A percentile compares a stretch with the other conserved stretches of the same genome.
phyloP scores from a whole-genome alignment of 2,329 filamentous ascomycete species.

The Tolypocladium tundrense region DNA sequence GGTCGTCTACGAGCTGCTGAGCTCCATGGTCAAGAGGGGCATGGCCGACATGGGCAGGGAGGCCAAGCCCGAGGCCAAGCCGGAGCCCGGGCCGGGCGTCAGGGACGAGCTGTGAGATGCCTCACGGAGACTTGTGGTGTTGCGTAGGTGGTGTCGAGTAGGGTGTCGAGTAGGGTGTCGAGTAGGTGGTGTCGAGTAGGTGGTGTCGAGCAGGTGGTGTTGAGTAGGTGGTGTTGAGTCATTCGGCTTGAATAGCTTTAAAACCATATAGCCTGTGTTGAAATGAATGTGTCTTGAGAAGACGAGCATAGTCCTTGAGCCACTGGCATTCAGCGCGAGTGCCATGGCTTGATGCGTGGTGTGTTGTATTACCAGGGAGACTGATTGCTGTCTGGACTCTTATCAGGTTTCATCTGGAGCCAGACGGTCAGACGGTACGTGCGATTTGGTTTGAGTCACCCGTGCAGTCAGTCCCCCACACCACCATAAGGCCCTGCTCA shows the following conservation, averaged over 20 bases:
- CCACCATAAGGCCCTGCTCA: neutral
- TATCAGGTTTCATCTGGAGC: neutral
- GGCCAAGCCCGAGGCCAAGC: slow-evolving; percentile 26
- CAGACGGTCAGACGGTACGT: neutral
- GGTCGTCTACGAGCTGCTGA: slow-evolving; percentile 78
- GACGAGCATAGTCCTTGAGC: neutral
- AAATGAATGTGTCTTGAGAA: neutral
- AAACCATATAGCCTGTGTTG: neutral
- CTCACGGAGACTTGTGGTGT: neutral
- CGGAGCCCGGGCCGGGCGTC: slow-evolving; percentile 17
- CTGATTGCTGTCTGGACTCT: neutral
- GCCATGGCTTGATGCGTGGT: neutral
- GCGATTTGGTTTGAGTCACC: neutral
- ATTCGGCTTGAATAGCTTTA: neutral
- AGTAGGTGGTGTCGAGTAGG: neutral
- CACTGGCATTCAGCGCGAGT: neutral
- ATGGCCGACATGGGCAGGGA: slow-evolving; percentile 31
- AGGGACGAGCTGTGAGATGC: slow-evolving; percentile 28
- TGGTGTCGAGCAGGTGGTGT: too few species aligned
- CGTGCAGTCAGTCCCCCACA: neutral
- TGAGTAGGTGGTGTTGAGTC: neutral
- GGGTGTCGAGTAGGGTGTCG: neutral
- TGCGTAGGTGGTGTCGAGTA: too few species aligned
- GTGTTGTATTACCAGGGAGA: neutral
- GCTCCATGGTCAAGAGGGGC: slow-evolving; percentile 55